Conservation (phyloP, 2,329 filamentous ascomycete species). For the Claviceps purpurea region DNA sequence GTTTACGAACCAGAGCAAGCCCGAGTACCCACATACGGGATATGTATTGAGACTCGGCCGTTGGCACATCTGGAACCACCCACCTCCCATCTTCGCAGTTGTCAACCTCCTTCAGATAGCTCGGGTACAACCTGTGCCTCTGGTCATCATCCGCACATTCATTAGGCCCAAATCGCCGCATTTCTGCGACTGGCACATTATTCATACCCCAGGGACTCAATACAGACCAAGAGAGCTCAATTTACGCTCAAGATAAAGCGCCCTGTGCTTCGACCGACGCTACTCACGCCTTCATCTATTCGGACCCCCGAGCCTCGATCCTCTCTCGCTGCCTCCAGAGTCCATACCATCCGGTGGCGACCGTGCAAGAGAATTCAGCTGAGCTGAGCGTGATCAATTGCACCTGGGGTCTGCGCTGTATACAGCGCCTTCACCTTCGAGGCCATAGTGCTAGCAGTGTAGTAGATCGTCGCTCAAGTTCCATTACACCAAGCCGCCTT, state of each 20-base stretch:
- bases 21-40: background rate
- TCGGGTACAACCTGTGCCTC: background rate
- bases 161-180: background rate
- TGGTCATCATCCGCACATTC: background rate
- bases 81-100: constrained; percentile 1
- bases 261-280: background rate
- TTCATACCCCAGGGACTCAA: background rate
- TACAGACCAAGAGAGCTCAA: background rate
- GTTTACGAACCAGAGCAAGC: constrained; percentile 8
- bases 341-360: background rate
- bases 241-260: background rate
- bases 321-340: background rate
- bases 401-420: constrained; percentile 4
- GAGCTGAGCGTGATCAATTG: background rate
- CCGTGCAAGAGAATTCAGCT: background rate
- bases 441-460: background rate
- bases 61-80: constrained; percentile 4
- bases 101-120: constrained; percentile 4
- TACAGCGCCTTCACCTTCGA: constrained; percentile 1
- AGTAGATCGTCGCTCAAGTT: background rate
- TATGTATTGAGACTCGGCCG: background rate
- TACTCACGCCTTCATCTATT: background rate
- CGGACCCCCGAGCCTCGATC: background rate
- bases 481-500: constrained; percentile 11
- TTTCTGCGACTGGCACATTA: background rate